Evolutionary conservation across 2,329 filamentous ascomycete genomes (phyloP), one percentile per base, ranked within the genome.

Genomic region (Lachnellula occidentalis): DNA sequence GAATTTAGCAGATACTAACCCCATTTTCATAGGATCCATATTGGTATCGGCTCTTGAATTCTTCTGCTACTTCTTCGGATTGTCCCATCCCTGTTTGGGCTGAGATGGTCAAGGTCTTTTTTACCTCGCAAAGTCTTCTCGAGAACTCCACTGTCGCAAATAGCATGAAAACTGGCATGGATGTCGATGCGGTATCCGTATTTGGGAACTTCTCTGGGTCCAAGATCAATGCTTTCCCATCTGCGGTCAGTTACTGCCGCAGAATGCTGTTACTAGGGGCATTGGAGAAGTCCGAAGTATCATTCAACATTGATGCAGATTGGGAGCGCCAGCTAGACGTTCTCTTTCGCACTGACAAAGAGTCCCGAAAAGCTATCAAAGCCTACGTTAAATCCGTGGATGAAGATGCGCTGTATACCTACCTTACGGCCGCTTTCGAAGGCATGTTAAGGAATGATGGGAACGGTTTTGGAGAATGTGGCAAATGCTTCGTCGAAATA

Each of bases 281-380:
- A 39, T 54, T 69, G 14, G 60, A 69, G 42, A 61, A 63, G 21
- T 64, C 66, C 1, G 63, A 41, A 17, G 61, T 58, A 1, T 63
- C 67, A 7, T 57, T 68, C 42, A 39, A 71, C 58, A 78, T 90
- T 22, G 87, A 92, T 61, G 83, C 87, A 45, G 88, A 92, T 58
- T 97, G 94, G 94, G 87, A 91, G 67, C 78, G 85, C 45, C 86
- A 87, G 61, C 76, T 97, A 2, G 87, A 92, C 61, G 81, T 84
- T 1, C 77, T 87, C 6, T 76, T 94, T 31, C 79, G 83, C 41
- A 88, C 86, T 5, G 87, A 92, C 64, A 78, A 86, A 55, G 73
- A 78, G 45, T 82, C 83, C 11, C 79, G 89, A 41, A 70, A 78
- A 24, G 77, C 77, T 5, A 77, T 91, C 53, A 79, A 77, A 52